Conservation (phyloP, 768 basidiomycete genomes). For the Phylloporus sp. region DNA sequence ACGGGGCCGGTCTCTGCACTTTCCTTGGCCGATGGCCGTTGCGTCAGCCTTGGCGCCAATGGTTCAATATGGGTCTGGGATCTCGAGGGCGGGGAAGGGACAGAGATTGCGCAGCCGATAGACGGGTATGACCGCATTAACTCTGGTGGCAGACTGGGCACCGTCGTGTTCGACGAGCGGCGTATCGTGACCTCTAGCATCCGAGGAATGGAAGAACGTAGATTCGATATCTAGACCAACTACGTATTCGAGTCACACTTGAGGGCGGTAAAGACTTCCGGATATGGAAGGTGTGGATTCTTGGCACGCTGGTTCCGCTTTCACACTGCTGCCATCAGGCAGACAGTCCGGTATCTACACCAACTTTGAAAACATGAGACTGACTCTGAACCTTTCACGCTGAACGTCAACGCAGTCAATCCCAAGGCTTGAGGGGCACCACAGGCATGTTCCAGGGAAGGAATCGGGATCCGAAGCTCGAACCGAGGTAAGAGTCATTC, state of each 20-base stretch:
- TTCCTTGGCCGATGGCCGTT: slow-evolving; percentile 75
- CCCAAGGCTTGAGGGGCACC: too few relatives aligned
- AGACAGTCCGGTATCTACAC: background rate
- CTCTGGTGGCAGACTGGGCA: slow-evolving; percentile 36
- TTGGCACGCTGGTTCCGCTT: too few relatives aligned
- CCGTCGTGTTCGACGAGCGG: slow-evolving; percentile 69
- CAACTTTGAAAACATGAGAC: slow-evolving; percentile 1
- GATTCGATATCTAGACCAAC: slow-evolving; percentile 30
- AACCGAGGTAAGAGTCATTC: slow-evolving; percentile 5
- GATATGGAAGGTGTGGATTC: slow-evolving; percentile 17
- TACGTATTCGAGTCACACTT: background rate
- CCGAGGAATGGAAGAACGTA: slow-evolving; percentile 31
- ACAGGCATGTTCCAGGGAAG: background rate
- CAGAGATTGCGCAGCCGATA: slow-evolving; percentile 28
- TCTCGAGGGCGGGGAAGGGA: slow-evolving; percentile 51
- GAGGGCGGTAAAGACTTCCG: too few relatives aligned
- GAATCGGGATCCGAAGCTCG: background rate
- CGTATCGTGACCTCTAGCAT: slow-evolving; percentile 50
- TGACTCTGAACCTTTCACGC: too few relatives aligned
- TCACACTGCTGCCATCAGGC: too few relatives aligned
- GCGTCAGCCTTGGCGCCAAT: slow-evolving; percentile 66
- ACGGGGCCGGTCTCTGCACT: slow-evolving; percentile 60
- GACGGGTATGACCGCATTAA: slow-evolving; percentile 33
- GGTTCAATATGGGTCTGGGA: slow-evolving; percentile 87
- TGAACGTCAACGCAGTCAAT: background rate